Evolutionary conservation across 768 basidiomycete species (phyloP), one percentile per base, ranked within the genome.

Genomic region (Bullera alba): DNA sequence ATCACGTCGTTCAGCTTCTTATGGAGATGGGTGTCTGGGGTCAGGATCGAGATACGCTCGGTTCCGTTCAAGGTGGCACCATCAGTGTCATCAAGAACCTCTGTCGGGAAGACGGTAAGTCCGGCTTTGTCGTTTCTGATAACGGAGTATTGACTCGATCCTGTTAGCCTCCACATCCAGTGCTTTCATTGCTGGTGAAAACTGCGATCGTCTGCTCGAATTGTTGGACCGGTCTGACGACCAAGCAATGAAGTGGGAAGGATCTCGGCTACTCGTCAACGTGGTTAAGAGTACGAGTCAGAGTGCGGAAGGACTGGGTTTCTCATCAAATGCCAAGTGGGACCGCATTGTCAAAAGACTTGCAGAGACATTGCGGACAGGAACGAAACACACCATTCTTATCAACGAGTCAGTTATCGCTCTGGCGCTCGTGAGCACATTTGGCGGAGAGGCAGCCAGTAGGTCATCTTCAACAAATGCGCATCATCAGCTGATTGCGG

Each of bases 61-160:
- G 89, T 48, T 79, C 87, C 21, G 82, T 96, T 1, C 93, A 97
- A 71, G 77, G 90, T 5, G 83, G 83, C 42, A 87, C 87, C 0
- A 85, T 96, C 44, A 89, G 89, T 1, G 79, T 89, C 6, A 80
- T 84, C 16, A 99, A 96, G 71, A 87, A 93, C 67, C 77, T 97
- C 48, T 90, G 86, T 65, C 82, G 79, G 57, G 79, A 79, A 30
- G 83, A 80, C 65, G 76, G 88, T 92, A 67, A 61, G 67, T 59
- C 8, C n/a, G n/a, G n/a, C n/a, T n/a, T n/a, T n/a, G n/a, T n/a
- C n/a, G n/a, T n/a, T n/a, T n/a, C n/a, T n/a, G n/a, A n/a, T n/a
- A n/a, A n/a, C n/a, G n/a, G n/a, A n/a, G n/a, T n/a, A n/a, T n/a
- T n/a, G n/a, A n/a, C n/a, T n/a, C n/a, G n/a, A n/a, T n/a, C n/a